Evolutionary conservation across 108 stramenopile species (phyloP).

Genomic region (Fragilaria crotonensis): DNA sequence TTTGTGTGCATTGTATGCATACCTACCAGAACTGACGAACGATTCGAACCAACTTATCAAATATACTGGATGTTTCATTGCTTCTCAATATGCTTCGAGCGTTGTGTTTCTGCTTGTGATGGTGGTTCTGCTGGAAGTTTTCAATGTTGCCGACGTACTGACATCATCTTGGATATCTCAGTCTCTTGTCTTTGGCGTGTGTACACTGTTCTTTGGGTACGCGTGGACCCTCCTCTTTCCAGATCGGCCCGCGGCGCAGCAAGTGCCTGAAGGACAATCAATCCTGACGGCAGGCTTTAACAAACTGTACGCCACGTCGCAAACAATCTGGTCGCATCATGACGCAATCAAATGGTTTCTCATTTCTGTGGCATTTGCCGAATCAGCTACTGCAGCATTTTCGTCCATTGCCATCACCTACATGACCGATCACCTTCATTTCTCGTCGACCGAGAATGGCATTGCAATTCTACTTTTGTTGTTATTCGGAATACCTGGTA

Average conservation of each 20-base stretch:
- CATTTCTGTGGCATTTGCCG: conserved; percentile 31
- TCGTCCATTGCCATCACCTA: too few species aligned
- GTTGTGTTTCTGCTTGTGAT: neutral
- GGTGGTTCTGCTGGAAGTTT: neutral
- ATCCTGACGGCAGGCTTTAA: conserved; percentile 37
- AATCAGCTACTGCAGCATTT: conserved; percentile 39
- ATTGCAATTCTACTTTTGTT: conserved; percentile 7
- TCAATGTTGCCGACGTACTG: neutral
- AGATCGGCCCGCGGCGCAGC: conserved; percentile 29
- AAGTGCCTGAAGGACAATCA: conserved; percentile 15
- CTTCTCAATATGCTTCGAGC: neutral
- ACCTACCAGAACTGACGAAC: conserved; percentile 7
- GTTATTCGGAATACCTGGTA: conserved; percentile 7
- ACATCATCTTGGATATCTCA: neutral
- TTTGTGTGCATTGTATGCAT: neutral
- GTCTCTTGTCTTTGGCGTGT: neutral
- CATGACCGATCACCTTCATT: conserved; percentile 40
- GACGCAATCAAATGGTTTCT: conserved; percentile 45
- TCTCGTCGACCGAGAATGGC: conserved; percentile 34
- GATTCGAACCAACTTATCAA: neutral
- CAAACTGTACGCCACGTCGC: conserved; percentile 31
- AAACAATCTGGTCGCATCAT: conserved; percentile 20
- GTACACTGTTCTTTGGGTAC: conserved; percentile 5
- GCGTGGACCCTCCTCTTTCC: conserved; percentile 32
- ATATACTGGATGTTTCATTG: conserved; percentile 1